phyloP scores from a whole-genome alignment of 106 monocot genomes.

The Vanilla planifolia region DNA sequence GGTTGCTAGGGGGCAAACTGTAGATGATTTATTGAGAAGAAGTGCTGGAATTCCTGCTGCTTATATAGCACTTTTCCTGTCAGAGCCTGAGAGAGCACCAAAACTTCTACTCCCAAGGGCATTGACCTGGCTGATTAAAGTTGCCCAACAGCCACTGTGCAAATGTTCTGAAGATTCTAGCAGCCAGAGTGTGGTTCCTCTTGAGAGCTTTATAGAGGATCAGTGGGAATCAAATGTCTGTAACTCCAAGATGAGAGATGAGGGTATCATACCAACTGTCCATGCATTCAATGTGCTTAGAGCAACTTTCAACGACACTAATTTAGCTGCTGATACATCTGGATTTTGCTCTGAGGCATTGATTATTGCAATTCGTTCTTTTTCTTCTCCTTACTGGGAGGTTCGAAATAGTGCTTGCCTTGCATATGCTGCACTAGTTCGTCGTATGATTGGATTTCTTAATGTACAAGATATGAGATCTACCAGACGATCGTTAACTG shows the following conservation, averaged over 20 bases:
- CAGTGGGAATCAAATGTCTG: conserved; percentile 6
- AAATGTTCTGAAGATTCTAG: conserved; percentile 12
- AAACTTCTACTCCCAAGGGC: conserved; percentile 84
- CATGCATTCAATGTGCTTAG: conserved; percentile 97
- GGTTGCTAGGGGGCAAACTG: conserved; percentile 76
- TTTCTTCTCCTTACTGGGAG: conserved; percentile 96
- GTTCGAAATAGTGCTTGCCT: conserved; percentile 91
- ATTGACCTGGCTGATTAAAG: conserved; percentile 64
- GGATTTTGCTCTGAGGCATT: conserved; percentile 91
- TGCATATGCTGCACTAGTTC: conserved; percentile 81
- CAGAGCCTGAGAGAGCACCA: conserved; percentile 94
- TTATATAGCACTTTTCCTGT: conserved; percentile 86
- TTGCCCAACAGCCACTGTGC: conserved; percentile 41
- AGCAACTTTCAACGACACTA: conserved; percentile 95
- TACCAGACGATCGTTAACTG: conserved; percentile 68
- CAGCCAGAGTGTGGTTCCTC: not conserved
- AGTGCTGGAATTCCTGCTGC: conserved; percentile 99
- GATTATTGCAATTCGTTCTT: conserved; percentile 71
- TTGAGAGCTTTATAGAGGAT: conserved; percentile 6
- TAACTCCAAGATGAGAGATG: conserved; percentile 64
- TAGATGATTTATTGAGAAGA: conserved; percentile 93
- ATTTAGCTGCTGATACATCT: conserved; percentile 83
- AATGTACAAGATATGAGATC: conserved; percentile 85
- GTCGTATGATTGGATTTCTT: conserved; percentile 96
- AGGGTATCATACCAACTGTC: conserved; percentile 89